Percentiles rank a stretch among this genome's conserved stretches.
Evolutionary conservation across 23 red algal species (phyloP).

Genomic region (Gracilaria vermiculophylla): DNA sequence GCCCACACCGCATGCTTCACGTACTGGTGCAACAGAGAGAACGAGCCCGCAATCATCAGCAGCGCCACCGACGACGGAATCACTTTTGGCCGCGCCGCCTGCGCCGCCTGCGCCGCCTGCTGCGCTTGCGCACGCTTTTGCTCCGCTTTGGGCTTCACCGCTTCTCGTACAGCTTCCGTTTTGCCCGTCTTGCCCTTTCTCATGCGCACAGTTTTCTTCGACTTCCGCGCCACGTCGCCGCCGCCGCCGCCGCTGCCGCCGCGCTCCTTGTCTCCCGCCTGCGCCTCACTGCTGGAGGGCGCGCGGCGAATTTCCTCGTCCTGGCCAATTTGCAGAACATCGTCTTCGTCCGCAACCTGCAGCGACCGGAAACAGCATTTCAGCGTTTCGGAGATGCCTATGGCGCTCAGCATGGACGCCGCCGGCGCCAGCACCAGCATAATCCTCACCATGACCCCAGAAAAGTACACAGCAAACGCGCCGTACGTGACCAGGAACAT

Average conservation of each 20-base stretch:
- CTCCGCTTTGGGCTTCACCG: neutral
- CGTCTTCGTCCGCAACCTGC: constrained; percentile 27
- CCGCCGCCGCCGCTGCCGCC: neutral
- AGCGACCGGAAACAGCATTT: constrained; percentile 66
- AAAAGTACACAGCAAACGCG: constrained; percentile 93
- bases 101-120: neutral
- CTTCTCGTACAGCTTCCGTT: neutral
- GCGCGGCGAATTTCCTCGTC: neutral
- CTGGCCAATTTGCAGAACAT: neutral
- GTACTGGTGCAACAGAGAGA: constrained; percentile 69
- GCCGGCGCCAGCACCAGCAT: constrained; percentile 99
- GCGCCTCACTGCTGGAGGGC: neutral
- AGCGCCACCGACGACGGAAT: constrained; percentile 51
- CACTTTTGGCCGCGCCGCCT: neutral
- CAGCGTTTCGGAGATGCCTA: constrained; percentile 76
- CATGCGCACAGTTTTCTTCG: neutral
- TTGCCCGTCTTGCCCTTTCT: constrained; percentile 19
- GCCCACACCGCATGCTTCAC: constrained; percentile 86
- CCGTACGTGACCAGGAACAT: constrained; percentile 93
- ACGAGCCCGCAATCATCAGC: constrained; percentile 45
- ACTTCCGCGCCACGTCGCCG: neutral
- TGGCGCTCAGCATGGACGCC: constrained; percentile 81
- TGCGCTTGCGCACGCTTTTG: neutral
- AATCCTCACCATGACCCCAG: constrained; percentile 97
- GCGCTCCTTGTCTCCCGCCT: neutral